phyloP scores from a whole-genome alignment of 1,284 basidiomycete genomes.

The Mrakiaceae sp. region DNA sequence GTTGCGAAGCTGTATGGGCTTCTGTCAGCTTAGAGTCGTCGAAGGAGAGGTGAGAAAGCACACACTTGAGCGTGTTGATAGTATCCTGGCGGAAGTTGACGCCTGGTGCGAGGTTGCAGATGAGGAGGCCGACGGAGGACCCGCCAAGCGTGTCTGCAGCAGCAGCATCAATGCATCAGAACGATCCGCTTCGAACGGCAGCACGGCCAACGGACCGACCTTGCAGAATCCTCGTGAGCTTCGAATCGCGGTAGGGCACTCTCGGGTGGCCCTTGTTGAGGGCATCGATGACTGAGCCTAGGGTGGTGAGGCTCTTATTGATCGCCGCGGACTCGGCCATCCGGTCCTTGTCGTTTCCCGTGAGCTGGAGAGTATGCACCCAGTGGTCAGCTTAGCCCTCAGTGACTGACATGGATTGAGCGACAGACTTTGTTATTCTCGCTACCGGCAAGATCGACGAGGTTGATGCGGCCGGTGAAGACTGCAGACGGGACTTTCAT shows the following conservation, averaged over 20 bases:
- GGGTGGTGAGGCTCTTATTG: slow-evolving; percentile 63
- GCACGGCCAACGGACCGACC: slow-evolving; percentile 27
- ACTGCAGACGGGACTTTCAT: slow-evolving; percentile 30
- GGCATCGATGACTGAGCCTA: slow-evolving; percentile 72
- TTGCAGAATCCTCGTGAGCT: slow-evolving; percentile 67
- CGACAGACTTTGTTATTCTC: slow-evolving; percentile 64
- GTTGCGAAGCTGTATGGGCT: slow-evolving; percentile 52
- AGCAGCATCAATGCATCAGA: background rate
- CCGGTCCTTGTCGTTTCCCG: slow-evolving; percentile 64
- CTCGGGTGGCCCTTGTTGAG: slow-evolving; percentile 53
- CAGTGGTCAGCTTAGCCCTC: too few relatives aligned
- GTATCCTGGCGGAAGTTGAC: slow-evolving; percentile 67
- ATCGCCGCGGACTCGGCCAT: slow-evolving; percentile 74
- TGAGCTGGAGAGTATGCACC: slow-evolving; percentile 39
- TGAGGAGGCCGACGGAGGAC: slow-evolving; percentile 57
- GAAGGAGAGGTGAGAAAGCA: background rate
- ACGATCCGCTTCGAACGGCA: background rate
- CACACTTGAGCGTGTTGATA: slow-evolving; percentile 61
- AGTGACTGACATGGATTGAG: background rate
- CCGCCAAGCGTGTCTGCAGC: slow-evolving; percentile 57
- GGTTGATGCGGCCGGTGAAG: slow-evolving; percentile 60
- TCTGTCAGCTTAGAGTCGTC: slow-evolving; percentile 3
- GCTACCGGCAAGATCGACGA: slow-evolving; percentile 74
- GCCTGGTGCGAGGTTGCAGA: slow-evolving; percentile 72
- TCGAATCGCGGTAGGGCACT: slow-evolving; percentile 56